phyloP scores from a whole-genome alignment of 352 stramenopile species.

The Achlya hypogyna region DNA sequence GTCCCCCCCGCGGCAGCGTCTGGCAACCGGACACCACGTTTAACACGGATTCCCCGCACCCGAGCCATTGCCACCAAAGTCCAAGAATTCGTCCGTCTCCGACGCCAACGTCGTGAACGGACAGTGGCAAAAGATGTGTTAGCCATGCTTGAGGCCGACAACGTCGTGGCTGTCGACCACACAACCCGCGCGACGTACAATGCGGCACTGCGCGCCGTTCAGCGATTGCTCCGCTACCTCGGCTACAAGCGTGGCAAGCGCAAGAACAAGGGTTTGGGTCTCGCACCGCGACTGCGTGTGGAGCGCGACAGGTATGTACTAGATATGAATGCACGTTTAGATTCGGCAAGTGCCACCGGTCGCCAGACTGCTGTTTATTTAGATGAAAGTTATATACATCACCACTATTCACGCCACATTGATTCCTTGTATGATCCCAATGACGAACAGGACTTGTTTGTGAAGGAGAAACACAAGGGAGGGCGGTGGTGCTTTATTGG shows the following conservation, averaged over 20 bases:
- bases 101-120: not conserved
- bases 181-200: not conserved
- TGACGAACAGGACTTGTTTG: slow-evolving; percentile 9
- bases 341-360: not conserved
- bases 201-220: not conserved
- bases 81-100: slow-evolving; percentile 3
- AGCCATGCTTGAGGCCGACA: not conserved
- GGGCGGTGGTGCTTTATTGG: slow-evolving; percentile 10
- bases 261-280: not conserved
- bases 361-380: not conserved
- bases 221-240: not conserved
- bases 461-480: slow-evolving; percentile 4
- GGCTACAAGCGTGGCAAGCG: not conserved
- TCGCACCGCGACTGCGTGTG: not conserved
- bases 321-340: not conserved
- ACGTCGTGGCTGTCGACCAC: not conserved
- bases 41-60: too few species aligned
- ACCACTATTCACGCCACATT: slow-evolving; percentile 9
- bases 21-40: too few species aligned
- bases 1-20: too few species aligned
- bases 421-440: slow-evolving; percentile 19
- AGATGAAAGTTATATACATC: slow-evolving; percentile 13
- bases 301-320: not conserved
- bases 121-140: slow-evolving; percentile 14
- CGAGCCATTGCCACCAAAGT: too few species aligned